Conservation (phyloP, 495 filamentous ascomycete species). For the Xylaria venustula region DNA sequence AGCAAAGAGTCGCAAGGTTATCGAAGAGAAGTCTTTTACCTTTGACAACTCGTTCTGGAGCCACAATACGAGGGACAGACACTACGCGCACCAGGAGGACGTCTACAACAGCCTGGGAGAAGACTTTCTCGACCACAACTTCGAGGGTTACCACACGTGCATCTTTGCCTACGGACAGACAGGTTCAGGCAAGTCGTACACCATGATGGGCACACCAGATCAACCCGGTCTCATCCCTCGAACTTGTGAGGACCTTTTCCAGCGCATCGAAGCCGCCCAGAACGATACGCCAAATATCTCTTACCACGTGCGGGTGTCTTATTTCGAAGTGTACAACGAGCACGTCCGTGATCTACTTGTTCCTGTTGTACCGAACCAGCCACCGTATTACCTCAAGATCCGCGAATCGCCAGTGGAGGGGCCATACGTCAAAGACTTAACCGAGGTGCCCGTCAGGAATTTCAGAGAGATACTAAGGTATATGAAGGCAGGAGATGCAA, state of each 20-base stretch:
- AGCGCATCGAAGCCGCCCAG: constrained; percentile 83
- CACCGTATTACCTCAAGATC: constrained; percentile 93
- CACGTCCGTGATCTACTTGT: constrained; percentile 94
- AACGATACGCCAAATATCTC: constrained; percentile 76
- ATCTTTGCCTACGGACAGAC: constrained; percentile 99
- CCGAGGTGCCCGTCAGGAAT: constrained; percentile 82
- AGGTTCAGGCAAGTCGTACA: constrained; percentile 95
- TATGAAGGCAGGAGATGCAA: constrained; percentile 87
- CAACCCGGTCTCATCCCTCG: constrained; percentile 91
- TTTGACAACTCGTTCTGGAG: constrained; percentile 99
- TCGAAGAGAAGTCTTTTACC: constrained; percentile 87
- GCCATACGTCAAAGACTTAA: constrained; percentile 96
- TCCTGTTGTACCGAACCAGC: constrained; percentile 62
- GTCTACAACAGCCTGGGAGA: constrained; percentile 94
- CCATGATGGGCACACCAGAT: constrained; percentile 93
- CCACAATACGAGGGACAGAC: constrained; percentile 66
- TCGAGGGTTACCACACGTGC: constrained; percentile 98
- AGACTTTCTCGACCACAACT: constrained; percentile 98
- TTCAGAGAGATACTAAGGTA: constrained; percentile 80
- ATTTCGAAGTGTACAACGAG: constrained; percentile 99
- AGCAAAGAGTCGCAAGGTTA: constrained; percentile 67
- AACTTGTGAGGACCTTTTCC: constrained; percentile 95
- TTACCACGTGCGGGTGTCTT: constrained; percentile 94
- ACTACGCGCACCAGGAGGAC: constrained; percentile 70
- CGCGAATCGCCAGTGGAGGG: constrained; percentile 93